Base-by-base conservation (phyloP, 176 grass and related monocot genomes). In the Thalia dealbata region DNA sequence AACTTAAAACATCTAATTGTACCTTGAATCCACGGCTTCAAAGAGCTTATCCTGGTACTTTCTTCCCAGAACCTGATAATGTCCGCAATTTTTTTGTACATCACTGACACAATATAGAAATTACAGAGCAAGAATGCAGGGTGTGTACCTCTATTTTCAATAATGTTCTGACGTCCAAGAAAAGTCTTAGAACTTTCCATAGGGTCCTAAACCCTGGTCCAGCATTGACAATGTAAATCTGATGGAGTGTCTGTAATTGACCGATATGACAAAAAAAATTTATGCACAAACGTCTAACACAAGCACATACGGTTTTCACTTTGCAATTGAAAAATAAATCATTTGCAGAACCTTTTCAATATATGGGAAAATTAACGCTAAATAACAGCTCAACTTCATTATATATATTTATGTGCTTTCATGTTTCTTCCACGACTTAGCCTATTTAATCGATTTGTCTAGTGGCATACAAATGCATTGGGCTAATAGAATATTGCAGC, bases 141-240 rank as follows among this genome's bases (percentile, higher is more conserved):
- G 29, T 21, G 4, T 32, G 22, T 3, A 97, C 93, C 89, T 92
- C 81, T 84, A 97, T 86, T 78, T 97, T 97, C 54, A 85, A 82
- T 65, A 86, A 82, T 35, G 89, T 97, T 61, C 87, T 84, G 19
- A 81, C 78, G 61, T 92, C 93, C 78, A 97, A 81, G 81, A 92
- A 97, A 79, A 82, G 66, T 84, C 83, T 84, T 62, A 97, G 59
- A 68, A 90, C 82, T 82, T 67, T 97, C 93, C 93, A 97, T 60
- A 97, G 75, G 61, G 83, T 84, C 86, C 78, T 97, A 88, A 97
- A 97, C 81, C 87, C 89, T 75, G 85, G 79, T 84, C 93, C 93
- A 84, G 93, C 93, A 78, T 92, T 97, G 75, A 97, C 86, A 84
- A 97, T 90, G 60, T 82, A 97, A 78, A 97, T 82, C 82, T 88